Evolutionary conservation across 192 early-diverging fungal species (phyloP), one percentile per base, ranked within the genome.

Genomic region (Umbelopsis vinacea): DNA sequence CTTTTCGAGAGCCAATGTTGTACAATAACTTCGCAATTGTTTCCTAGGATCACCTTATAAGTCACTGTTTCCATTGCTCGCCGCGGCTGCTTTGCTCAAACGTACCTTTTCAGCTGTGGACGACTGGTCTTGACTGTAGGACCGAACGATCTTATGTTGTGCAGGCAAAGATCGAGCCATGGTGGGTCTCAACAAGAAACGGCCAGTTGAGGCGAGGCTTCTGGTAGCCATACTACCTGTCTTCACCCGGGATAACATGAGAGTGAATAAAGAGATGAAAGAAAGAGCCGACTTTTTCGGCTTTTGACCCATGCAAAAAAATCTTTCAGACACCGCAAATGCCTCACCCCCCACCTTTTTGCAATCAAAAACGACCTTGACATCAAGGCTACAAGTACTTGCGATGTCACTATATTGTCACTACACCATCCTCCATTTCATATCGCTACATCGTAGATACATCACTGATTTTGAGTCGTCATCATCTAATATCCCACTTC

Each of bases 1-100:
- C 98, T 83, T 96, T 97, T 78, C 95, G 95, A 12, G 96, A 98
- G 43, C 97, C 98, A 83, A 99, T 98, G 82, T 98, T 99, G 86
- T 99, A 98, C 35, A 99, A 86, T 21, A 95, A 82, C 77, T 90
- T 92, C 37, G 91, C 86, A 72, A 95, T 94, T 6, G 93, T 95
- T 80, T 94, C 93, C 88, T 95, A 71, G 67, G 17, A 63, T 23
- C 46, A 63, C 26, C 21, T 14, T 33, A 29, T 37, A 50, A 70
- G 47, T 17, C 8, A 17, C 12, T 35, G 24, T 5, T 0, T 33
- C 9, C 11, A 22, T 52, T 7, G 22, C 21, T 5, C 7, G 22
- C 7, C 21, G 52, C 14, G 22, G 17, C 11, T 53, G 52, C 19
- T 19, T 53, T 53, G 52, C 1, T 22, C 26, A 26, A 54, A 22